Base-by-base conservation (phyloP, 176 grass and related monocot genomes). In the Ensete glaucum region DNA sequence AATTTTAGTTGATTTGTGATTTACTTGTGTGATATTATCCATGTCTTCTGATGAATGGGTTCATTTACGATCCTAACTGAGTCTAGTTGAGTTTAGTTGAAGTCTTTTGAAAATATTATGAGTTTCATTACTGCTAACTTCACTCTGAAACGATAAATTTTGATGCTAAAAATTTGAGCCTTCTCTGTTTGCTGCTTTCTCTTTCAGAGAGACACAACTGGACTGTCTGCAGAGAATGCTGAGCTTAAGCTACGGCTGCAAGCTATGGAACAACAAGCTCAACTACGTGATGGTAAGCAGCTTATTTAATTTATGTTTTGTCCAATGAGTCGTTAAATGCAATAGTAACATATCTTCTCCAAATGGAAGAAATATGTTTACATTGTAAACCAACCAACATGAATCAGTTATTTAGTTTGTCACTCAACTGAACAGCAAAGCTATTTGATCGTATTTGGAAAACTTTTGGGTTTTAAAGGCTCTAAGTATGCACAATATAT, bases 161-260 rank as follows among this genome's bases (percentile, higher is more conserved):
- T 24, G 43, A 53, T 52, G 19, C 12, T 52, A 52, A 3, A 12
- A 72, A 72, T 22, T 50, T 52, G 11, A 72, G 2, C 53, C 11
- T 11, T 52, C 9, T 1, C 20, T 72, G 9, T 51, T 34, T 43
- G 19, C 26, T 72, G 54, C 68, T 50, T 77, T 73, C 13, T 72
- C 50, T 72, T 82, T 76, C 88, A 98, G 95, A 98, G 95, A 87
- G 95, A 98, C 78, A 98, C 95, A 62, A 98, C 88, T 62, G 95
- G 95, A 59, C 84, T 98, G 81, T 98, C 95, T 64, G 43, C 95
- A 85, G 95, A 98, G 90, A 98, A 98, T 91, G 84, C 84, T 76
- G 95, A 98, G 64, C 90, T 98, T 69, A 98, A 98, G 82, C 86
- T 98, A 91, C 87, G 88, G 76, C 85, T 98, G 81, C 95, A 98